These are phyloP conservation scores for Phalaenopsis aphrodite DNA, from an alignment of 106 monocot species.

Conservation along the genomic window DNA sequence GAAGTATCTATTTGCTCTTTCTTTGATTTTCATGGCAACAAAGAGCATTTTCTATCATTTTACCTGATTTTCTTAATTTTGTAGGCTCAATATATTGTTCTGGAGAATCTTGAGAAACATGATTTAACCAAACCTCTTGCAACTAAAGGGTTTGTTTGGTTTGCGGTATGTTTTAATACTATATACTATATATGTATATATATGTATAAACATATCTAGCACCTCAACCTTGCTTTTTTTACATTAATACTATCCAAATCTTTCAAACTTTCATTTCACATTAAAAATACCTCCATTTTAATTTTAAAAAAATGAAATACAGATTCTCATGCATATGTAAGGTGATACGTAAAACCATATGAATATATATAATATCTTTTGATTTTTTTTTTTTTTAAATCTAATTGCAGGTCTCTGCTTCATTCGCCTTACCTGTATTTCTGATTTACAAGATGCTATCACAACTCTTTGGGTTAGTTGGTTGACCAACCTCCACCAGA, in stretches of 20 bases:
- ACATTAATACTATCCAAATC: not conserved
- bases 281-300: no score
- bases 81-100: conserved; percentile 41
- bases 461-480: conserved; percentile 35
- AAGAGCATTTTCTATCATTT: not conserved
- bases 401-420: conserved; percentile 48
- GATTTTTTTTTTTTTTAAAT: not conserved
- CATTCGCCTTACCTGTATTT: conserved; percentile 49
- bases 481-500: not conserved
- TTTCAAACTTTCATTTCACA: no score
- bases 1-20: no score
- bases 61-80: conserved; percentile 1
- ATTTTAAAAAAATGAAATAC: no score
- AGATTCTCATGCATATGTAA: no score
- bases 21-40: no score
- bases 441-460: conserved; percentile 28
- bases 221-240: not conserved
- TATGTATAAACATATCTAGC: not conserved
- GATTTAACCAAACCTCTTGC: conserved; percentile 44
- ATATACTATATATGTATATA: not conserved
- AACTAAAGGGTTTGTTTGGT: conserved; percentile 60
- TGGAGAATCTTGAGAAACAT: conserved; percentile 39
- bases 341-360: not conserved
- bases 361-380: not conserved
- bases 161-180: conserved; percentile 27